Evolutionary conservation across 2,329 filamentous ascomycete species (phyloP).

Genomic region (Pseudocercospora vitis): DNA sequence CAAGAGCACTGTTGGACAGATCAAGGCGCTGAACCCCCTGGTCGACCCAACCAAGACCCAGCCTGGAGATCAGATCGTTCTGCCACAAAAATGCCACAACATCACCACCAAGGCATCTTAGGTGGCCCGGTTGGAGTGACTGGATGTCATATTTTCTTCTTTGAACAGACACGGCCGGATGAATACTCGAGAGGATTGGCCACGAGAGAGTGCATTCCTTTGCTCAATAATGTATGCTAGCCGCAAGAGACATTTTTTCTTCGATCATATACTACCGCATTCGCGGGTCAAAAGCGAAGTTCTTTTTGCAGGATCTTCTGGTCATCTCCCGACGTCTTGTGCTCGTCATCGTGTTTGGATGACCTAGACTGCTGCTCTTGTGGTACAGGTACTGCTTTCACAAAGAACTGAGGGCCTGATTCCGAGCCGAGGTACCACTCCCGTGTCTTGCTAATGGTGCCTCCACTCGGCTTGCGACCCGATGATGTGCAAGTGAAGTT

Average conservation of each 20-base stretch:
- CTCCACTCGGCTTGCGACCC: neutral
- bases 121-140: neutral
- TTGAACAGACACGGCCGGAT: neutral
- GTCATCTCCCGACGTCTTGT: neutral
- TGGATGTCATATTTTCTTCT: neutral
- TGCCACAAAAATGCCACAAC: constrained; percentile 20
- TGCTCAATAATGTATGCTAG: neutral
- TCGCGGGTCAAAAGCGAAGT: neutral
- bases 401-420: neutral
- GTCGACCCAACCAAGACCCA: constrained; percentile 23
- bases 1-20: constrained; percentile 27
- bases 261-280: neutral
- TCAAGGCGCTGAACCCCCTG: constrained; percentile 28
- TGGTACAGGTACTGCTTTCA: neutral
- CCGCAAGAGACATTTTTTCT: neutral
- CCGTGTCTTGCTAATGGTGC: neutral
- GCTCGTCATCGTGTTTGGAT: neutral
- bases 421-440: neutral
- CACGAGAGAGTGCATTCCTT: neutral
- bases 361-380: neutral
- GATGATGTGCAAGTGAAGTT: neutral
- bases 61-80: constrained; percentile 20
- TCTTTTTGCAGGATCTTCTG: neutral
- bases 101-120: neutral
- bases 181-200: neutral